Conservation (phyloP, 2,329 filamentous ascomycete species). For the Pseudogymnoascus sp. region DNA sequence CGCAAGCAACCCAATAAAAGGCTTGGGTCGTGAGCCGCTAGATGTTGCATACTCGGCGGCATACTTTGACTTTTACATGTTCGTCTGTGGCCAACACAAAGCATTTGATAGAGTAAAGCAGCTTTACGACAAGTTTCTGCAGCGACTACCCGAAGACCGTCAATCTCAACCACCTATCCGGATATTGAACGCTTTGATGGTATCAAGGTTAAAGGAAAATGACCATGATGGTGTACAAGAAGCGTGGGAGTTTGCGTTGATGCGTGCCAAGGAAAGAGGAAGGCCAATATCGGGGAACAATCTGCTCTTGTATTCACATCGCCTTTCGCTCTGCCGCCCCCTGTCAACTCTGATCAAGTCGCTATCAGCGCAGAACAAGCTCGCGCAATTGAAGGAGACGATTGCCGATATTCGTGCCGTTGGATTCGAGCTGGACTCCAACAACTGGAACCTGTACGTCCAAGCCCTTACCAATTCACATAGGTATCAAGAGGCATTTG, state of each 20-base stretch:
- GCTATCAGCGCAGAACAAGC: conserved; percentile 43
- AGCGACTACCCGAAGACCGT: conserved; percentile 31
- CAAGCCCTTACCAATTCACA: conserved; percentile 55
- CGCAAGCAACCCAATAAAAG: conserved; percentile 20
- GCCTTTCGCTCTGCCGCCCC: conserved; percentile 35
- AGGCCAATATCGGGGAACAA: conserved; percentile 21
- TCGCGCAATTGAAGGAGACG: conserved; percentile 40
- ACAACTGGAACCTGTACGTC: conserved; percentile 75
- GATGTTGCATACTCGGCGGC: conserved; percentile 23
- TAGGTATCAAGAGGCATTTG: conserved; percentile 59
- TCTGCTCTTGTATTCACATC: conserved; percentile 24
- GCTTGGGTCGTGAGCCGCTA: conserved; percentile 15
- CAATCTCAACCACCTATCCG: conserved; percentile 38
- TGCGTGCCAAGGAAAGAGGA: conserved; percentile 40
- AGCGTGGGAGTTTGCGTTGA: conserved; percentile 57
- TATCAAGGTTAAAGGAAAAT: conserved; percentile 48
- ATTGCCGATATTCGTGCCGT: conserved; percentile 42
- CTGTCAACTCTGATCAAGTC: conserved; percentile 42
- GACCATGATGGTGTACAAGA: conserved; percentile 52
- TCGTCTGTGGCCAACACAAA: conserved; percentile 41
- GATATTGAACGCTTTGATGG: conserved; percentile 61
- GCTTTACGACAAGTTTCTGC: conserved; percentile 47
- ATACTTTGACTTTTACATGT: conserved; percentile 49
- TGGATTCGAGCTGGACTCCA: conserved; percentile 67
- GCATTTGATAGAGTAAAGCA: conserved; percentile 42